Percentiles rank a stretch among this genome's conserved stretches.
These are phyloP conservation scores for Choiromyces venosus DNA, from an alignment of 495 filamentous ascomycete genomes.

Conservation along the genomic window DNA sequence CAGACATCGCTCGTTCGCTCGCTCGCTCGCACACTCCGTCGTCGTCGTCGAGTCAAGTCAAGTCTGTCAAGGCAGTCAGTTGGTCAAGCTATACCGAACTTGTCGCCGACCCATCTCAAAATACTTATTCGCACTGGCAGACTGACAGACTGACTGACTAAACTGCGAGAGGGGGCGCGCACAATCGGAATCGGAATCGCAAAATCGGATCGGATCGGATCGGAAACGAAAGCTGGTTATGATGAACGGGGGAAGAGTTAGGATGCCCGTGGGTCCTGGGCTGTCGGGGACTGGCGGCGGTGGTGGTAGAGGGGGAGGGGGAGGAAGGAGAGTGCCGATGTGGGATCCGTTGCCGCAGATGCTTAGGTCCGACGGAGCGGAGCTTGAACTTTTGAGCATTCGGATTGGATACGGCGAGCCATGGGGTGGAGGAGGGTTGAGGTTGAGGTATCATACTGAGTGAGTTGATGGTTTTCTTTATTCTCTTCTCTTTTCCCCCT, in stretches of 20 bases:
- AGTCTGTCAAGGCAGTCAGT: too few species aligned
- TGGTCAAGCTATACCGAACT: neutral
- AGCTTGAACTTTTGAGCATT: constrained; percentile 18
- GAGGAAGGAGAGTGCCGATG: constrained; percentile 16
- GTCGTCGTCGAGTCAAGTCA: neutral
- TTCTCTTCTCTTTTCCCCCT: too few species aligned
- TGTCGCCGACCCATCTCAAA: neutral
- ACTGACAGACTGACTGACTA: neutral
- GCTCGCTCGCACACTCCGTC: neutral
- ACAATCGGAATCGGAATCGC: neutral
- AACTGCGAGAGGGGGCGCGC: too few species aligned
- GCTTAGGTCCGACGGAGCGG: constrained; percentile 15
- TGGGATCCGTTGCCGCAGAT: constrained; percentile 13
- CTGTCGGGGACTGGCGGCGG: constrained; percentile 10
- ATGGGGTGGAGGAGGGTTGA: constrained; percentile 18
- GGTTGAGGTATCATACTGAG: constrained; percentile 32
- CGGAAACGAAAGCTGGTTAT: neutral
- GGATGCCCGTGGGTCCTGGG: constrained; percentile 10
- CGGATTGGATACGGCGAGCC: constrained; percentile 18
- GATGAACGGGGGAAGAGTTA: constrained; percentile 11
- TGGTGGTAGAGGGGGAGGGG: constrained; percentile 11
- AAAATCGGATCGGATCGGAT: neutral
- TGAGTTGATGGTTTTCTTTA: constrained; percentile 21
- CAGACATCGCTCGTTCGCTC: too few species aligned
- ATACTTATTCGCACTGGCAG: neutral